Conservation (phyloP, 2,329 filamentous ascomycete genomes). For the Aspergillus floridensis region DNA sequence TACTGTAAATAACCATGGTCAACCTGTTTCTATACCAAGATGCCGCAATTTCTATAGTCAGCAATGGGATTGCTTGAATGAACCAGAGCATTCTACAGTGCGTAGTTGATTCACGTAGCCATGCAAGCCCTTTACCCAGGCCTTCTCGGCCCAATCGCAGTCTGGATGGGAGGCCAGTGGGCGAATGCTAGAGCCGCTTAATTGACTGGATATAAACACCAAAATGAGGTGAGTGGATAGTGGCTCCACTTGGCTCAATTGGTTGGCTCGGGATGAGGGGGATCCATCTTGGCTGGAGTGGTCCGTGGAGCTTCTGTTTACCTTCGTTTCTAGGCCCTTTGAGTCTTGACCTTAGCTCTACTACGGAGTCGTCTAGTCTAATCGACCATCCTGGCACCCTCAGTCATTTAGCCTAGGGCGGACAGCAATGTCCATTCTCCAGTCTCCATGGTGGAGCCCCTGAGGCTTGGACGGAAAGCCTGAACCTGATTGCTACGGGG, state of each 20-base stretch:
- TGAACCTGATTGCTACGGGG: neutral
- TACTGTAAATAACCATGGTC: too few relatives aligned
- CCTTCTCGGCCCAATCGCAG: neutral
- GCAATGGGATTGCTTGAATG: too few relatives aligned
- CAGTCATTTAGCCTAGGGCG: neutral
- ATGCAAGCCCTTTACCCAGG: neutral
- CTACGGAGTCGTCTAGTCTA: neutral
- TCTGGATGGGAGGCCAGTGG: too few relatives aligned
- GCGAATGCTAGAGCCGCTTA: neutral
- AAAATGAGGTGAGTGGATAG: neutral
- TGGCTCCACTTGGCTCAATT: neutral
- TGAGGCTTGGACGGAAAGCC: constrained; percentile 5
- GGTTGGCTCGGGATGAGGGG: neutral
- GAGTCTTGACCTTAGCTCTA: neutral
- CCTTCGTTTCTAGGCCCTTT: neutral
- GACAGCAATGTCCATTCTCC: neutral
- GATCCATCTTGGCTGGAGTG: constrained; percentile 1
- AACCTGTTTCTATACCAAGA: too few relatives aligned
- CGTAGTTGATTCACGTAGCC: too few relatives aligned
- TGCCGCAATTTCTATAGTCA: too few relatives aligned
- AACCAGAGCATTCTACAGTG: too few relatives aligned
- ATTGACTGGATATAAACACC: neutral
- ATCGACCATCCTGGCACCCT: neutral
- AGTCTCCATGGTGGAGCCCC: neutral
- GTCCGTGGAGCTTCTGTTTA: constrained; percentile 3